phyloP scores from a whole-genome alignment of 2,329 filamentous ascomycete genomes.

The Fusarium buharicum region DNA sequence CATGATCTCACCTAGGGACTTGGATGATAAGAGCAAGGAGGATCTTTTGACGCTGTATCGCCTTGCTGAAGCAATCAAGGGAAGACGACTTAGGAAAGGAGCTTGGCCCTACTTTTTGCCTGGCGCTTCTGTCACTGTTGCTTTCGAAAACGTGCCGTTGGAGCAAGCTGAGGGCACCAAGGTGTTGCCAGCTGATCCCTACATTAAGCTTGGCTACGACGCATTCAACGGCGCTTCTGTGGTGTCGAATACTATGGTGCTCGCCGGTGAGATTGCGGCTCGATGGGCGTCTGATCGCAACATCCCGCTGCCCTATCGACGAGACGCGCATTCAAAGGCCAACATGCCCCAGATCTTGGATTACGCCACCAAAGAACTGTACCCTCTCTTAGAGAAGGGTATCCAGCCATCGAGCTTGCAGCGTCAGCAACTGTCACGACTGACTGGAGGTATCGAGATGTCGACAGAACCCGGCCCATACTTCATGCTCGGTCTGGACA shows the following conservation, averaged over 20 bases:
- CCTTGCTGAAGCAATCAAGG: slow-evolving; percentile 60
- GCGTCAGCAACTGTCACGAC: slow-evolving; percentile 43
- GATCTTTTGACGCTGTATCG: slow-evolving; percentile 61
- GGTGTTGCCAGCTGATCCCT: slow-evolving; percentile 59
- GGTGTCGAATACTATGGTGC: slow-evolving; percentile 63
- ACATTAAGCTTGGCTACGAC: slow-evolving; percentile 55
- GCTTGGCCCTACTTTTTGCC: slow-evolving; percentile 61
- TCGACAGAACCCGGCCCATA: slow-evolving; percentile 65
- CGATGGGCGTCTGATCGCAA: slow-evolving; percentile 67
- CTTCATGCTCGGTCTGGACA: slow-evolving; percentile 66
- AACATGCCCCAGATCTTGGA: slow-evolving; percentile 52
- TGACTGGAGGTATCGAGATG: slow-evolving; percentile 62
- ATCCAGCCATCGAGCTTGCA: slow-evolving; percentile 50
- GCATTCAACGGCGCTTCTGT: slow-evolving; percentile 48
- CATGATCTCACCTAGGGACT: slow-evolving; percentile 56
- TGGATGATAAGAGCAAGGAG: slow-evolving; percentile 55
- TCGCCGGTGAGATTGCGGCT: slow-evolving; percentile 70
- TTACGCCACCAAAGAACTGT: slow-evolving; percentile 50
- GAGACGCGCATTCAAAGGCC: slow-evolving; percentile 56
- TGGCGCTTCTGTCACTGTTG: slow-evolving; percentile 56
- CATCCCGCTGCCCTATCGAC: slow-evolving; percentile 69
- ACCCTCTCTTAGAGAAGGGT: slow-evolving; percentile 47
- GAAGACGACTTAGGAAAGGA: slow-evolving; percentile 57
- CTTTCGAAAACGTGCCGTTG: slow-evolving; percentile 51
- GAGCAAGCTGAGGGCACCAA: slow-evolving; percentile 20